These are phyloP conservation scores for Knufia fluminis DNA, from an alignment of 2,329 filamentous ascomycete species.

Conservation along the genomic window DNA sequence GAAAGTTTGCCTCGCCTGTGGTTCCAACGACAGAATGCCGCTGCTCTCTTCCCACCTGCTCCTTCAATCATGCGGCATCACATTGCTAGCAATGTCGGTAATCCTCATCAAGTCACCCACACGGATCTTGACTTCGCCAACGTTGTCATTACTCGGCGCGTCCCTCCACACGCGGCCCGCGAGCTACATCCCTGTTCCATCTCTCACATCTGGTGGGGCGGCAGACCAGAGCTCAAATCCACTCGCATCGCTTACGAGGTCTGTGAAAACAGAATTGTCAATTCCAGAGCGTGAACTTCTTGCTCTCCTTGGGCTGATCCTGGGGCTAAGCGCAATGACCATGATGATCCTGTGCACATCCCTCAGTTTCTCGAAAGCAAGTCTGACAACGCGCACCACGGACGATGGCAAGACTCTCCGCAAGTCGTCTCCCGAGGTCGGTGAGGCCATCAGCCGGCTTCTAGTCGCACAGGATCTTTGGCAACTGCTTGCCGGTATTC, in stretches of 20 bases:
- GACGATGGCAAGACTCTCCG: not conserved
- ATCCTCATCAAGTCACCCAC: conserved; percentile 18
- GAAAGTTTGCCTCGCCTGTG: too few species aligned
- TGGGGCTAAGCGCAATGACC: conserved; percentile 13
- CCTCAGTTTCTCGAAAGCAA: conserved; percentile 14
- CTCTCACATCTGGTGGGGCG: not conserved
- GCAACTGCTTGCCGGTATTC: conserved; percentile 16
- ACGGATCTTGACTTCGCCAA: conserved; percentile 16
- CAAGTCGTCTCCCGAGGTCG: conserved; percentile 9
- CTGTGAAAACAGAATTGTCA: not conserved
- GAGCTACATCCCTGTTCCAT: conserved; percentile 13
- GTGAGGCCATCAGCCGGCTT: conserved; percentile 17
- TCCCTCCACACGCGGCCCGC: conserved; percentile 19
- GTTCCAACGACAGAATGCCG: conserved; percentile 12
- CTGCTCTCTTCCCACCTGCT: conserved; percentile 20
- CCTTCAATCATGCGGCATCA: conserved; percentile 15
- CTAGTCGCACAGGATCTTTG: conserved; percentile 17
- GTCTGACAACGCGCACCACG: not conserved
- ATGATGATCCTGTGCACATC: conserved; percentile 16
- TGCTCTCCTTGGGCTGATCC: conserved; percentile 15
- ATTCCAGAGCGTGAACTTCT: conserved; percentile 14
- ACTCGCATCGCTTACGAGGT: conserved; percentile 4
- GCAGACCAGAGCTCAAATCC: not conserved
- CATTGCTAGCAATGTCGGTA: conserved; percentile 15
- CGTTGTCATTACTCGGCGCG: conserved; percentile 20